Percentiles rank a stretch among this genome's conserved stretches.
Evolutionary conservation across 768 basidiomycete species (phyloP).

Genomic region (Lyophyllum decastes): DNA sequence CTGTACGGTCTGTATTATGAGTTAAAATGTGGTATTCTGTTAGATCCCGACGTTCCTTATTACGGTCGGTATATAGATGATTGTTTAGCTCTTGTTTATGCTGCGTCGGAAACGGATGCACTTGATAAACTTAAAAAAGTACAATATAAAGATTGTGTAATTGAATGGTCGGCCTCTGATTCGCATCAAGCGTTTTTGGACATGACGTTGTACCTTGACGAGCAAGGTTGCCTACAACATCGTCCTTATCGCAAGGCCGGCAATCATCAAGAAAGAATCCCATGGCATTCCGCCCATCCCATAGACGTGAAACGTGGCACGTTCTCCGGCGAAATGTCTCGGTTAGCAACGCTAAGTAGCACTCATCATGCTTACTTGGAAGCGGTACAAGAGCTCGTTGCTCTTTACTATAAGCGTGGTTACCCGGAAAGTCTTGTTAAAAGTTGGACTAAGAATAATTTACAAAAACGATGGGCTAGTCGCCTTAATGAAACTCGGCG

Average conservation of each 20-base stretch:
- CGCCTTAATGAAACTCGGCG: background rate
- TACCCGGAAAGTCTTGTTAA: slow-evolving; percentile 28
- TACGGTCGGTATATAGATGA: slow-evolving; percentile 35
- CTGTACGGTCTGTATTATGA: slow-evolving; percentile 27
- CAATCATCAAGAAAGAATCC: slow-evolving; percentile 24
- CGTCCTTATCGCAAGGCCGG: slow-evolving; percentile 17
- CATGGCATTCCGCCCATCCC: slow-evolving; percentile 18
- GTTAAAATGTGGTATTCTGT: background rate
- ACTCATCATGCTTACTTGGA: slow-evolving; percentile 24
- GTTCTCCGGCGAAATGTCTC: slow-evolving; percentile 20
- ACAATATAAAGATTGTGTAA: slow-evolving; percentile 17
- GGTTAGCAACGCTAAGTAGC: slow-evolving; percentile 27
- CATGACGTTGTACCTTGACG: slow-evolving; percentile 26
- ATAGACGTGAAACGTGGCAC: slow-evolving; percentile 19
- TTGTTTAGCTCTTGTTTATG: slow-evolving; percentile 23
- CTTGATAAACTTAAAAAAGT: slow-evolving; percentile 1
- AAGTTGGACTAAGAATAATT: slow-evolving; percentile 24
- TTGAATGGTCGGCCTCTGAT: slow-evolving; percentile 17
- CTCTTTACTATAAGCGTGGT: slow-evolving; percentile 29
- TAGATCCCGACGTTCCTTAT: slow-evolving; percentile 17
- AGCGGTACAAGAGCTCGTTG: slow-evolving; percentile 21
- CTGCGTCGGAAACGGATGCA: slow-evolving; percentile 17
- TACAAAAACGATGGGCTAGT: slow-evolving; percentile 2
- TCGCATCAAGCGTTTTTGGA: slow-evolving; percentile 25
- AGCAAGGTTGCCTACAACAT: background rate